Conservation (phyloP, 306 rosid genomes). For the Cucurbita pepo region DNA sequence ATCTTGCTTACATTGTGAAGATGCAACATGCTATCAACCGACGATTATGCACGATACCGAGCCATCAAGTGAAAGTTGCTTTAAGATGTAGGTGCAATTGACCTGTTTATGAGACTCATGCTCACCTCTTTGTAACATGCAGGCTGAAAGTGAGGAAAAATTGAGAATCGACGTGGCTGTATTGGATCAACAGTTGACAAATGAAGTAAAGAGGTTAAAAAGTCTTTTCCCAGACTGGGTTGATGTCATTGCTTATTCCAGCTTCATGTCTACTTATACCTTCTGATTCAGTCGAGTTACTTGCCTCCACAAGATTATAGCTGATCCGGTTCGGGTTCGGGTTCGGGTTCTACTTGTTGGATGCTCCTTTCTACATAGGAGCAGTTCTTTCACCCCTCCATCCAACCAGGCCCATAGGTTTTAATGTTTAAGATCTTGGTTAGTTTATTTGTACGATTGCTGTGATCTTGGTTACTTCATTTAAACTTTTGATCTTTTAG, state of each 20-base stretch:
- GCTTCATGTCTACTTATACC: conserved; percentile 54
- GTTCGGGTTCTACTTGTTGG: background rate
- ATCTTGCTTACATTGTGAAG: background rate
- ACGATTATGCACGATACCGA: background rate
- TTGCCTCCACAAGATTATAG: background rate
- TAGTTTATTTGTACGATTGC: background rate
- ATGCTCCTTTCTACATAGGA: too few species aligned
- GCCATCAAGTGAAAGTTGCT: background rate
- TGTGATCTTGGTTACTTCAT: background rate
- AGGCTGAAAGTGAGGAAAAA: conserved; percentile 53
- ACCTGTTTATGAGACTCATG: background rate
- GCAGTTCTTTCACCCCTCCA: background rate
- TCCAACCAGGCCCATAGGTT: background rate
- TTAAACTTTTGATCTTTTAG: too few species aligned
- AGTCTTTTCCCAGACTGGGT: conserved; percentile 79
- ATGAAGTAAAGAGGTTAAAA: conserved; percentile 50
- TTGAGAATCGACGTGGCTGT: conserved; percentile 72
- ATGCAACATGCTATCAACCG: background rate
- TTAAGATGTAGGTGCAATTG: background rate
- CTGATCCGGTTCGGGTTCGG: background rate
- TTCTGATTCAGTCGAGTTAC: conserved; percentile 10
- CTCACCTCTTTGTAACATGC: conserved; percentile 4
- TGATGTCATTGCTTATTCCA: conserved; percentile 56
- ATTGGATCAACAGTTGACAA: conserved; percentile 60
- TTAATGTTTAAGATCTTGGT: background rate